phyloP scores from a whole-genome alignment of 2,329 filamentous ascomycete genomes.

The Akanthomyces uredinophilus region DNA sequence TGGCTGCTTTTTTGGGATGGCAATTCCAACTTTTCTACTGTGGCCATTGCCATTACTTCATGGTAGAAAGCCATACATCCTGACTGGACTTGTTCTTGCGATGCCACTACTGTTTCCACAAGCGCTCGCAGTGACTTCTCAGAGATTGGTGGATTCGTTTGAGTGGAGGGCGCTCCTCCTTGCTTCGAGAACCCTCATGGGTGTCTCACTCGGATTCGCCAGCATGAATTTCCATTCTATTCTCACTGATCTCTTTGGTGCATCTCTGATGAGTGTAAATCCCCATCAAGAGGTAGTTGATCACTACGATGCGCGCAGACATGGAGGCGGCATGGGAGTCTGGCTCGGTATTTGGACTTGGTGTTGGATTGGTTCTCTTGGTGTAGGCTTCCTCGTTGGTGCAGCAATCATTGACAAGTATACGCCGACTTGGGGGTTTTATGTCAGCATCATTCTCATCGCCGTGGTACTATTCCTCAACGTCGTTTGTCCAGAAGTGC shows the following conservation, averaged over 20 bases:
- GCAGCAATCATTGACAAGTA: slow-evolving; percentile 61
- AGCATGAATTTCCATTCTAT: slow-evolving; percentile 72
- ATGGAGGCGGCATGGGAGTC: slow-evolving; percentile 73
- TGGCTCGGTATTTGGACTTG: slow-evolving; percentile 77
- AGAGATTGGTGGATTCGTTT: slow-evolving; percentile 49
- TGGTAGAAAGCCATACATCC: slow-evolving; percentile 71
- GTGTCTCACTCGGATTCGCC: slow-evolving; percentile 65
- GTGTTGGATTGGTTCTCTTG: slow-evolving; percentile 68
- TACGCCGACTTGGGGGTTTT: slow-evolving; percentile 69
- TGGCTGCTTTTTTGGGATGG: slow-evolving; percentile 64
- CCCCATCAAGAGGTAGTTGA: slow-evolving; percentile 69
- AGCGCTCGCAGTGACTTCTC: slow-evolving; percentile 57
- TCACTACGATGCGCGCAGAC: slow-evolving; percentile 62
- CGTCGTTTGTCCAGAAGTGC: slow-evolving; percentile 65
- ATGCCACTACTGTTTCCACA: slow-evolving; percentile 73
- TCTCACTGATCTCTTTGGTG: slow-evolving; percentile 70
- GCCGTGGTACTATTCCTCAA: slow-evolving; percentile 63
- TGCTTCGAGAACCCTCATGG: slow-evolving; percentile 59
- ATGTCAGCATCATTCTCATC: slow-evolving; percentile 64
- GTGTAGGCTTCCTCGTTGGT: slow-evolving; percentile 66
- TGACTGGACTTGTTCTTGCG: slow-evolving; percentile 61
- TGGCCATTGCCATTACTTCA: slow-evolving; percentile 74
- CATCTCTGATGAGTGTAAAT: slow-evolving; percentile 65
- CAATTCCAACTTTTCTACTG: slow-evolving; percentile 62
- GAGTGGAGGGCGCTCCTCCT: slow-evolving; percentile 58